Percentiles rank a stretch among this genome's conserved stretches.
phyloP scores from a whole-genome alignment of 495 filamentous ascomycete genomes.

The Penicillium manginii region DNA sequence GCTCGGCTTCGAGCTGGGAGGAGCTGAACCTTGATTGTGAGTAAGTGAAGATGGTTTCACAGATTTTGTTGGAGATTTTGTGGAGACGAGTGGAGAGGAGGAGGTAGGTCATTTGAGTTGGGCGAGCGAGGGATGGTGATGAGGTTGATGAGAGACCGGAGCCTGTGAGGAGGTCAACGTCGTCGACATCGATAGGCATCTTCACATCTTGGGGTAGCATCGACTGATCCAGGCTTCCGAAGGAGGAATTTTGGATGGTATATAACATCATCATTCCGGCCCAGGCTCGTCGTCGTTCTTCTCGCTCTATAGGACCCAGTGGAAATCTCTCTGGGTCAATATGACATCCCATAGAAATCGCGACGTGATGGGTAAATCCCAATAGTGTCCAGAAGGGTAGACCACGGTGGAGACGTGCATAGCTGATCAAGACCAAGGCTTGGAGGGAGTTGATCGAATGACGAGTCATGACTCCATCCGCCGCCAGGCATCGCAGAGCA shows the following conservation, averaged over 20 bases:
- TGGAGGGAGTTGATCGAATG: slow-evolving; percentile 53
- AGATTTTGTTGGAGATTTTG: slow-evolving; percentile 45
- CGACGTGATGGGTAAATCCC: slow-evolving; percentile 51
- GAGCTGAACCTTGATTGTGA: slow-evolving; percentile 30
- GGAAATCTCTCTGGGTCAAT: slow-evolving; percentile 48
- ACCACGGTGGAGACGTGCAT: slow-evolving; percentile 46
- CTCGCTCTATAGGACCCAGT: slow-evolving; percentile 47
- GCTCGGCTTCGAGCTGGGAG: slow-evolving; percentile 42
- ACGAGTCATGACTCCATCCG: slow-evolving; percentile 46
- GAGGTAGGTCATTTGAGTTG: slow-evolving; percentile 55
- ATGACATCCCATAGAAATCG: slow-evolving; percentile 53
- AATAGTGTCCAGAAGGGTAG: slow-evolving; percentile 46
- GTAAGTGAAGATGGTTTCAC: slow-evolving; percentile 43
- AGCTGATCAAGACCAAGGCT: slow-evolving; percentile 48
- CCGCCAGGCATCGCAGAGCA: slow-evolving; percentile 47
- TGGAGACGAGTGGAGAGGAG: slow-evolving; percentile 48
- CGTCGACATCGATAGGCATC: slow-evolving; percentile 48
- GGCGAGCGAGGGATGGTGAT: slow-evolving; percentile 31
- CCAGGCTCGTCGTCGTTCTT: slow-evolving; percentile 52
- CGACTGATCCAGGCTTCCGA: slow-evolving; percentile 35
- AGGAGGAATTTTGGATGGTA: slow-evolving; percentile 45
- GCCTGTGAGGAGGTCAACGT: slow-evolving; percentile 45
- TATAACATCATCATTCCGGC: slow-evolving; percentile 50
- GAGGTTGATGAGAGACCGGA: slow-evolving; percentile 16
- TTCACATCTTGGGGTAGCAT: slow-evolving; percentile 38